Conservation (phyloP, 345 rosid species). For the Sonneratia alba region DNA sequence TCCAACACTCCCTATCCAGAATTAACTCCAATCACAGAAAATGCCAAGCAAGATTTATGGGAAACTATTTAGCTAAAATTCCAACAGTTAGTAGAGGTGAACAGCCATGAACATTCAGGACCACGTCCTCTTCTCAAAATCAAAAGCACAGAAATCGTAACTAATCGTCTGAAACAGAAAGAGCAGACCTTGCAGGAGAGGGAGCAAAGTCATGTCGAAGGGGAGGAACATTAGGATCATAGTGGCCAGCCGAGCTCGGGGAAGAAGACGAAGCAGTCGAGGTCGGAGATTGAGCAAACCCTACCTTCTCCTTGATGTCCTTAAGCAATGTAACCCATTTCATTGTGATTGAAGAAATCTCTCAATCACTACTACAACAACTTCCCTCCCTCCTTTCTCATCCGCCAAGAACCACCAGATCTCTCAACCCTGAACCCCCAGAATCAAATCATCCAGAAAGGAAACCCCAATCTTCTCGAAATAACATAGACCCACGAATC, state of each 20-base stretch:
- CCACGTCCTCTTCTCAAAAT: not conserved
- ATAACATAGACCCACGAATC: not conserved
- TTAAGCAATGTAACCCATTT: constrained; percentile 98
- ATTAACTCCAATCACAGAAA: not conserved
- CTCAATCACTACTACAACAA: constrained; percentile 7
- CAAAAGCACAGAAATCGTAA: not conserved
- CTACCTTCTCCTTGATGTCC: constrained; percentile 97
- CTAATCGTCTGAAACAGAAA: not conserved
- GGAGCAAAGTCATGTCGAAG: constrained; percentile 25
- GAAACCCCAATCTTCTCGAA: constrained; percentile 8
- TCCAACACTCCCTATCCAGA: not conserved
- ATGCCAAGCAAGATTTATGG: constrained; percentile 2
- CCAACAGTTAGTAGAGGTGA: not conserved
- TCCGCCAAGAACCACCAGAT: constrained; percentile 5
- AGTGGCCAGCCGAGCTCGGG: constrained; percentile 30
- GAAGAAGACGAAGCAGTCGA: constrained; percentile 44
- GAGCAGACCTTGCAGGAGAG: constrained; percentile 61
- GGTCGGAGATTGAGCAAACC: constrained; percentile 70
- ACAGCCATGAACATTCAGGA: not conserved
- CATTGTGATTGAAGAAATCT: constrained; percentile 40
- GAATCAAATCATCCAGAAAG: constrained; percentile 1
- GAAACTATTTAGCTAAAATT: not conserved
- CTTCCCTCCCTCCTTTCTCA: constrained; percentile 8
- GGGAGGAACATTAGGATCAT: constrained; percentile 36
- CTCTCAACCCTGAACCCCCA: constrained; percentile 8